Evolutionary conservation across 176 grass and related monocot species (phyloP), one percentile per base, ranked within the genome.

Genomic region (Carex cristatella): DNA sequence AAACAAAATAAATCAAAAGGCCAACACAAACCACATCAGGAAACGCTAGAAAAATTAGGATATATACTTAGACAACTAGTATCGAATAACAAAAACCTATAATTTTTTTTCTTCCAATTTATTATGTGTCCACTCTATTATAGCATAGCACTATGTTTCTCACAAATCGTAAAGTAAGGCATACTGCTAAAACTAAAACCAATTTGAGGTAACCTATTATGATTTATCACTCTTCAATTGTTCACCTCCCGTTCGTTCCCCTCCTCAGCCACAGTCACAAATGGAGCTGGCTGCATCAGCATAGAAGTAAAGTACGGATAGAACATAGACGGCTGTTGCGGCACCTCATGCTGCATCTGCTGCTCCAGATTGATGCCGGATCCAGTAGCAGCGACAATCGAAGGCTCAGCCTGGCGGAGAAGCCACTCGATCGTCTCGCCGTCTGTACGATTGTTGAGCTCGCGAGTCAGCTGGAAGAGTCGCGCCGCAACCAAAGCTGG

Each of bases 361-460:
- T 64, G 89, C 57, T 44, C 76, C 61, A 75, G 81, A 42, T 90
- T 88, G 83, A 93, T 81, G 5, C 92, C 92, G 0, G 92, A 92
- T 8, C 94, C 94, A 44, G 92, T 97, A 74, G 92, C 89, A 32
- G 92, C 94, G 35, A 94, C 89, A 30, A 97, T 93, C 9, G 94
- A 91, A n/a, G 94, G 94, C 84, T 94, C 90, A 1, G 94, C 92
- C 81, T 97, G 92, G 59, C 88, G 92, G 71, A 97, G 92, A 5
- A 97, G 82, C 92, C 94, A 97, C 92, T 97, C 94, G 65, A 97
- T 94, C 10, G 94, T 97, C 87, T 97, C 94, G 1, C 94, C 90
- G 60, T 97, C 94, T 16, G 86, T 85, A 38, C 90, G 86, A 87
- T 92, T 92, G 1, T 90, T 90, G 13, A 97, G 94, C 81, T 97